Base-by-base conservation (phyloP, 345 rosid species). In the Gossypium sturtianum region DNA sequence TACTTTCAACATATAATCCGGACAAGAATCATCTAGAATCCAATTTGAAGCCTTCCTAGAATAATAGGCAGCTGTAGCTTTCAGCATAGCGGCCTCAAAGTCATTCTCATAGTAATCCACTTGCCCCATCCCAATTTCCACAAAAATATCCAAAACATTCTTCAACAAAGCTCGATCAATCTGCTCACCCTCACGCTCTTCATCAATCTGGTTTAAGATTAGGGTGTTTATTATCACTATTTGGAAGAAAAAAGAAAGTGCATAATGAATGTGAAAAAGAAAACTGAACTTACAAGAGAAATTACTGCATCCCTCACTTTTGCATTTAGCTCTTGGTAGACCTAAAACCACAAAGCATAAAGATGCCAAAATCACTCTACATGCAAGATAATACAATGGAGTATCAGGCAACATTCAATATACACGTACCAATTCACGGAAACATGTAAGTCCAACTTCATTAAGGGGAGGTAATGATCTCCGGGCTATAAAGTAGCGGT, bases 101-200 rank as follows among this genome's bases (percentile, higher is more conserved):
- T 90, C 92, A 51, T 57, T 66, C 65, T 80, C 81, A 68, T 90
- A 90, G 6, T 38, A 70, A 59, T 84, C 84, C 88, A 87, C 85
- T 27, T 70, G 72, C 13, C 85, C 86, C 88, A 88, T 88, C 62
- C 95, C 95, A 8, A 88, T 88, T 81, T 88, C 95, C 68, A 88
- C 88, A 70, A 84, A 90, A 38, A 90, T 84, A 77, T 79, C 91
- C 62, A 88, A 72, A 62, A 87, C 88, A 75, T 90, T 88, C 86
- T 88, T 86, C 86, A 90, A 72, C 65, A 90, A 76, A n/a, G 88
- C 90, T 57, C 89, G 78, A 72, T 90, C 92, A 58, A 90, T 87
- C 74, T 83, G 89, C 80, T 90, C 91, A 12, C 92, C 91, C 52
- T 88, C 89, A 0, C 92, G 89, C 71, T 90, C 94, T 82, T 86